A percentile compares a stretch with the other conserved stretches of the same genome.
phyloP scores from a whole-genome alignment of 192 early-diverging fungal genomes.

The Coemansia sp. region DNA sequence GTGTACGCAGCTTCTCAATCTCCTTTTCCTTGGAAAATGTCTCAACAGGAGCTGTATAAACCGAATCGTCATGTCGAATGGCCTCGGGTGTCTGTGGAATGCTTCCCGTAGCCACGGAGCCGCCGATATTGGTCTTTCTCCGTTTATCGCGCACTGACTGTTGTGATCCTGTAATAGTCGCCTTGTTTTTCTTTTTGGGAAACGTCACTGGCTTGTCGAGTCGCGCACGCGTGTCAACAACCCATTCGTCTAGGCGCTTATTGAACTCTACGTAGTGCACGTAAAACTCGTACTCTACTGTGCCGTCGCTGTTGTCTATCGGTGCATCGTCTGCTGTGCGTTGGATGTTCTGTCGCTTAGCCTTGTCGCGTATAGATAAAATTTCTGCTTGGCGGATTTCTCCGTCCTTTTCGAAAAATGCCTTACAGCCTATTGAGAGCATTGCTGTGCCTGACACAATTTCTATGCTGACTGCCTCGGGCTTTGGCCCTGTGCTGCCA shows the following conservation, averaged over 20 bases:
- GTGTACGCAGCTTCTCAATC: slow-evolving; percentile 90
- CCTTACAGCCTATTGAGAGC: slow-evolving; percentile 64
- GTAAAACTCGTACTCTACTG: slow-evolving; percentile 76
- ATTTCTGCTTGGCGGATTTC: slow-evolving; percentile 87
- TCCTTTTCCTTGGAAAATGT: slow-evolving; percentile 94
- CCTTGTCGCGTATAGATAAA: slow-evolving; percentile 70
- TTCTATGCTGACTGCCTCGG: slow-evolving; percentile 22
- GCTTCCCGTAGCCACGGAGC: slow-evolving; percentile 46
- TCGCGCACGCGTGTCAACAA: slow-evolving; percentile 66
- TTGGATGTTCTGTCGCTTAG: slow-evolving; percentile 48
- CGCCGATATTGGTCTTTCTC: slow-evolving; percentile 57
- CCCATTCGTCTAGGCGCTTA: slow-evolving; percentile 99
- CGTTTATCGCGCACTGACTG: slow-evolving; percentile 50
- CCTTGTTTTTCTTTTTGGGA: slow-evolving; percentile 68
- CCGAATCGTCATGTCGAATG: slow-evolving; percentile 49
- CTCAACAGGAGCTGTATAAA: slow-evolving; percentile 44
- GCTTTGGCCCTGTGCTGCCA: slow-evolving; percentile 21
- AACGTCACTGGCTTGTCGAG: slow-evolving; percentile 71
- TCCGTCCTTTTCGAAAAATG: slow-evolving; percentile 64
- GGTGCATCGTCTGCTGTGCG: slow-evolving; percentile 57
- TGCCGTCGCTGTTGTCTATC: slow-evolving; percentile 33
- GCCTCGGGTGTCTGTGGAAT: slow-evolving; percentile 52
- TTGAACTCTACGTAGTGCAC: slow-evolving; percentile 98
- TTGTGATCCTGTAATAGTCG: slow-evolving; percentile 22
- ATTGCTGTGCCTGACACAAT: slow-evolving; percentile 32